Percentiles rank a stretch among this genome's conserved stretches.
Evolutionary conservation across 768 basidiomycete species (phyloP).

Genomic region (Cyclocybe cylindracea): DNA sequence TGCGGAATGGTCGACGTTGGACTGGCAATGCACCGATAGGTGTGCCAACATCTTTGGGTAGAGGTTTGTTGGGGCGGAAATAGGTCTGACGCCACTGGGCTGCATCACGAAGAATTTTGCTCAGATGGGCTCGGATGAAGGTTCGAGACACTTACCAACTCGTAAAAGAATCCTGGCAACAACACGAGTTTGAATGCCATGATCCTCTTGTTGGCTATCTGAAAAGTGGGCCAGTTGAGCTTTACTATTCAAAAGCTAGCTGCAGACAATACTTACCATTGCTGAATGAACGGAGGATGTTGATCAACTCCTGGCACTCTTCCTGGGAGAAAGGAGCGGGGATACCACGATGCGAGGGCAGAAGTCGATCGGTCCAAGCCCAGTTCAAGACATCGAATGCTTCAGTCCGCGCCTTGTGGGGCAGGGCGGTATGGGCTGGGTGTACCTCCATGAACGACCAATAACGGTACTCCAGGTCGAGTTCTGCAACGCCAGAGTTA

Average conservation of each 20-base stretch:
- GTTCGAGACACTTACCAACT: constrained; percentile 47
- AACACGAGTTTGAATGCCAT: constrained; percentile 55
- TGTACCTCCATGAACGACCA: constrained; percentile 83
- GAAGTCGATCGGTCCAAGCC: constrained; percentile 78
- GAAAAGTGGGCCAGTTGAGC: not conserved
- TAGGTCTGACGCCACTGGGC: constrained; percentile 72
- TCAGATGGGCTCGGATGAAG: not conserved
- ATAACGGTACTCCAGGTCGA: constrained; percentile 78
- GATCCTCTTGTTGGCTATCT: constrained; percentile 32
- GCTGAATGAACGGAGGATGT: constrained; percentile 44
- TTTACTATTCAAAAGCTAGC: not conserved
- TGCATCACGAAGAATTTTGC: not conserved
- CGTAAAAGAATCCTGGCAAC: constrained; percentile 70
- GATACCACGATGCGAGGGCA: constrained; percentile 56
- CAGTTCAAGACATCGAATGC: constrained; percentile 78
- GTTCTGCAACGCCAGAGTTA: constrained; percentile 38
- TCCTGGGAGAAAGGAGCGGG: constrained; percentile 73
- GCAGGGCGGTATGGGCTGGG: constrained; percentile 68
- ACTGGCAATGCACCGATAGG: constrained; percentile 23
- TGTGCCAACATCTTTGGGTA: constrained; percentile 52
- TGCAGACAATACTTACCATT: constrained; percentile 11
- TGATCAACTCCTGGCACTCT: constrained; percentile 76
- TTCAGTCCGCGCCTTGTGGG: constrained; percentile 57
- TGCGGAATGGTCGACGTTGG: constrained; percentile 41
- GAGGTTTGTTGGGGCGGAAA: constrained; percentile 68